Conservation (phyloP, 768 basidiomycete genomes). For the Panaeolus cyanescens region DNA sequence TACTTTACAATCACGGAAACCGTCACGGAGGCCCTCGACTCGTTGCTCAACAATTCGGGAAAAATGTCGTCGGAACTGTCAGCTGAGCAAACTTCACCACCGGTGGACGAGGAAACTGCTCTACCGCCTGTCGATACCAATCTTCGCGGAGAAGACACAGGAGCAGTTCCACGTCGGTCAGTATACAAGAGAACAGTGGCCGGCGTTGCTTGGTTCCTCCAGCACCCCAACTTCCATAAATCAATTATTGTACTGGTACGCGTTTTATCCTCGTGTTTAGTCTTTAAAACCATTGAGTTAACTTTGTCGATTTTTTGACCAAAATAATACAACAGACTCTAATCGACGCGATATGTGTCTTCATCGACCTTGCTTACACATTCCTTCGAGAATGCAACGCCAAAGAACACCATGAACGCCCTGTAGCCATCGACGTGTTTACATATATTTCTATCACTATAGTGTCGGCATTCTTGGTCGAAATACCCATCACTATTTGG, state of each 20-base stretch:
- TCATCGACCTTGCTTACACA: constrained; percentile 69
- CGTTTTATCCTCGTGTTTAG: constrained; percentile 19
- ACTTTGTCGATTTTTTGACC: constrained; percentile 1
- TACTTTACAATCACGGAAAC: neutral
- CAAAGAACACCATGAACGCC: constrained; percentile 38
- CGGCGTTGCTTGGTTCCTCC: constrained; percentile 35
- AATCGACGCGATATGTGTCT: constrained; percentile 70
- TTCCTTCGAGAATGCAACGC: constrained; percentile 50
- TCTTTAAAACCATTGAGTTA: constrained; percentile 1
- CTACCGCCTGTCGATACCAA: neutral
- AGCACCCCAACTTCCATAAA: constrained; percentile 54
- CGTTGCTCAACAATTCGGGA: neutral
- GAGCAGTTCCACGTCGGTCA: neutral
- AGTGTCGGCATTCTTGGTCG: constrained; percentile 71
- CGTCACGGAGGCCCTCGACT: neutral
- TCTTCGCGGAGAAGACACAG: neutral
- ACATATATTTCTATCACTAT: constrained; percentile 66
- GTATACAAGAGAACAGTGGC: neutral
- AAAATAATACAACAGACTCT: constrained; percentile 50
- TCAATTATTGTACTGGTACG: constrained; percentile 60
- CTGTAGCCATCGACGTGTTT: constrained; percentile 64
- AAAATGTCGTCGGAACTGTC: neutral
- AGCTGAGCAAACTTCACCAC: neutral
- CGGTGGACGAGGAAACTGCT: neutral
- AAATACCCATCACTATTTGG: constrained; percentile 74